These are phyloP conservation scores for Wilhelminamyces savonicus DNA, from an alignment of 805 yeast species.

Conservation along the genomic window DNA sequence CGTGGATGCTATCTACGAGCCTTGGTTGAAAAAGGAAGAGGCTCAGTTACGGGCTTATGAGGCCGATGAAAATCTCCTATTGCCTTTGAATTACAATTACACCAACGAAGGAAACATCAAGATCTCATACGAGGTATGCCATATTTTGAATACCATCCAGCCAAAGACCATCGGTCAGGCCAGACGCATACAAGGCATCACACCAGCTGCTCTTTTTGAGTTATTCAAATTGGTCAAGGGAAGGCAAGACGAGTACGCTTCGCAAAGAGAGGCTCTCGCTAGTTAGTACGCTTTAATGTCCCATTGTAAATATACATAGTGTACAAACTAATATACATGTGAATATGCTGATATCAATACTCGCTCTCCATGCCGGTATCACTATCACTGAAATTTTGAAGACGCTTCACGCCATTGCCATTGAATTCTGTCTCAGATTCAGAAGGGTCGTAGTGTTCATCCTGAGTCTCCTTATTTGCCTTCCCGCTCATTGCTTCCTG, in stretches of 20 bases:
- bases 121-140: conserved; percentile 72
- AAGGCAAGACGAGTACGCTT: conserved; percentile 16
- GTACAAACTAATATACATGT: conserved; percentile 4
- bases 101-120: conserved; percentile 39
- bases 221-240: conserved; percentile 50
- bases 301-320: neutral
- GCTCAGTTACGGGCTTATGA: conserved; percentile 69
- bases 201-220: conserved; percentile 88
- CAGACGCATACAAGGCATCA: conserved; percentile 86
- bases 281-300: too few species aligned
- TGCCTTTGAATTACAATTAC: conserved; percentile 71
- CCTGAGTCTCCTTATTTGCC: too few species aligned
- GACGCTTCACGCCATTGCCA: too few species aligned
- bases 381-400: too few species aligned
- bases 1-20: conserved; percentile 78
- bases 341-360: too few species aligned
- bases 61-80: conserved; percentile 68
- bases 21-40: conserved; percentile 68
- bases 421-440: too few species aligned
- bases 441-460: too few species aligned
- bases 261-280: conserved; percentile 7
- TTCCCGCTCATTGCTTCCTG: too few species aligned
- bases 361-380: conserved; percentile 6
- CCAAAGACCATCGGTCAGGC: conserved; percentile 96
- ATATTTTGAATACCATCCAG: conserved; percentile 61